Base-by-base conservation (phyloP, 352 stramenopile genomes). In the Pythium diclinum region DNA sequence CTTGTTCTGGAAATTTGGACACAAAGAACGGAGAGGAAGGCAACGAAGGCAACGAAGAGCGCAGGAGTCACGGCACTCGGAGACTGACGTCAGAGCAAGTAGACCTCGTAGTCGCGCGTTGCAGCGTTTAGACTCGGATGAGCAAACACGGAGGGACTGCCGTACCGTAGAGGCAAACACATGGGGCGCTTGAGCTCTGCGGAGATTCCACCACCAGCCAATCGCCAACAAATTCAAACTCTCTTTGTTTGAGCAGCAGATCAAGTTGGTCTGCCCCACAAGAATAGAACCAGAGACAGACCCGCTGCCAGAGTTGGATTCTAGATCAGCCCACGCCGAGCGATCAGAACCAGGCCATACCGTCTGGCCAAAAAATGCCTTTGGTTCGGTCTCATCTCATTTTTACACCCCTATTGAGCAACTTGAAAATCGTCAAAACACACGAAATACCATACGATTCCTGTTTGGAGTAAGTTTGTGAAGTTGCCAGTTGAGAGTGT, bases 281-380 rank as follows among this genome's bases (percentile, higher is more conserved):
- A 56, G 51, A 56, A 58, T 36, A 19, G 60, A 66, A 33, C 9
- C 51, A 66, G 60, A 66, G 60, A 66, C 60, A 66, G 60, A 66
- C 60, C 60, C 8, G 21, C 25, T 47, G 7, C 17, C 11, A 25
- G 60, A 66, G 60, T 66, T 19, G 60, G 38, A 66, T 33, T 2
- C 3, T 19, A 34, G 51, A 59, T 60, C 60, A 59, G 52, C 38
- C 51, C 59, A 66, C 60, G 52, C 60, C 53, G 38, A 36, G n/a
- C 38, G 38, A 60, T 56, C 60, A 60, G 48, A 65, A 65, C 36
- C 49, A 56, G 48, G 47, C 33, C 58, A 64, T 14, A 33, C 11
- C 33, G 47, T 32, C 16, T 54, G 28, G 34, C n/a, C n/a, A 48
- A 53, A 32, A 28, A 28, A 13, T 5, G 3, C 6, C 44, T 28